Evolutionary conservation across 495 filamentous ascomycete species (phyloP), one percentile per base, ranked within the genome.

Genomic region (Lophium mytilinum): DNA sequence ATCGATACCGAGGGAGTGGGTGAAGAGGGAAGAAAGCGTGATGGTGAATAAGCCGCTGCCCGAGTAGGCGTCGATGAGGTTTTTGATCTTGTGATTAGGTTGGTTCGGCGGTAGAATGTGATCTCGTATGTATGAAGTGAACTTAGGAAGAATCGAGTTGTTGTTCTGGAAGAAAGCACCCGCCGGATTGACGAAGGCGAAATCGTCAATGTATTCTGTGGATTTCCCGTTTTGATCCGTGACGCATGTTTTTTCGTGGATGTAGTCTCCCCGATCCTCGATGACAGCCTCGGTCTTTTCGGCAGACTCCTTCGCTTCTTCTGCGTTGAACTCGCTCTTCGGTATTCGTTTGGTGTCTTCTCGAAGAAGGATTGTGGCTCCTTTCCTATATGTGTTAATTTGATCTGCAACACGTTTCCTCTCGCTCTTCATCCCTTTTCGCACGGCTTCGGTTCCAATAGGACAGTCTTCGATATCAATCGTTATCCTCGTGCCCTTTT

Each of bases 131-230:
- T 92, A 96, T 57, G 83, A 79, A 11, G 90, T 96, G 73, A 98
- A 96, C 10, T 70, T 71, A 40, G 87, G 80, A n/a, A 98, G 84
- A 73, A 98, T 96, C 47, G 90, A 95, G 75, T 98, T 98, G 79
- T 98, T 98, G 76, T 98, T 98, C 67, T 98, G 93, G 81, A 98
- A 98, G 80, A 98, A 98, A 42, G 86, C 76, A 39, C 90, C 90
- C 17, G 93, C 93, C 34, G 85, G 88, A 77, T 92, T 96, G 67
- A 79, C 80, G 77, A 98, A 95, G 68, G 83, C 72, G 74, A 85
- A 95, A 69, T 84, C 68, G 65, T 89, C 89, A 53, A 98, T 76
- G 69, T 94, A 95, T 68, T 98, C 93, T 40, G 85, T 86, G 3
- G 84, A 81, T 24, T 72, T 85, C 52, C 80, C 87, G 60, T 91